phyloP scores from a whole-genome alignment of 2,329 filamentous ascomycete genomes.

The Acrodontium crateriforme region DNA sequence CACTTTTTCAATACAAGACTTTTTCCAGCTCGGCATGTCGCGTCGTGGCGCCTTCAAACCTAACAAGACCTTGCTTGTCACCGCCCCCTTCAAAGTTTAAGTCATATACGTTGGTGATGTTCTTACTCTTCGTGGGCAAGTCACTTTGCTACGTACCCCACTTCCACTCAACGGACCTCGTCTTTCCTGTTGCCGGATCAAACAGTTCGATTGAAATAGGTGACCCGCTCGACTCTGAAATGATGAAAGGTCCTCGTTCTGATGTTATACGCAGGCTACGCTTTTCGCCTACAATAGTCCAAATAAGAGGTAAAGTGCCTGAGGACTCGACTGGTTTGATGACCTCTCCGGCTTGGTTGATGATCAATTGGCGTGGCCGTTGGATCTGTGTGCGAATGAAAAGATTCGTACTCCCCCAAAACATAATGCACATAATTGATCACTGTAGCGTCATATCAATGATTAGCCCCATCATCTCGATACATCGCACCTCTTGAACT shows the following conservation, averaged over 20 bases:
- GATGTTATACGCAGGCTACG: conserved; percentile 11
- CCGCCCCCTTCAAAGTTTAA: conserved; percentile 17
- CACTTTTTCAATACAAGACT: no score
- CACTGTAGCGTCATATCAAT: conserved; percentile 4
- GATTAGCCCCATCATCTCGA: conserved; percentile 1
- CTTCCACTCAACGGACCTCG: conserved; percentile 24
- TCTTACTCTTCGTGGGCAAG: conserved; percentile 14
- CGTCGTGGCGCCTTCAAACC: no score
- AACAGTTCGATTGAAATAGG: conserved; percentile 17
- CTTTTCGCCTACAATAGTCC: conserved; percentile 14
- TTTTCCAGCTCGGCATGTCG: no score
- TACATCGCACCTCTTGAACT: background rate
- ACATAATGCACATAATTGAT: conserved; percentile 14
- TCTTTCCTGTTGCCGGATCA: conserved; percentile 15
- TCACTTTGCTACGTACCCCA: conserved; percentile 26
- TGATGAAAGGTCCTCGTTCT: conserved; percentile 8
- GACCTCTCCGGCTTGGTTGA: conserved; percentile 3
- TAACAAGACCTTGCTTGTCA: no score
- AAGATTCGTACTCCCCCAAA: conserved; percentile 11
- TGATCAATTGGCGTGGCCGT: conserved; percentile 7
- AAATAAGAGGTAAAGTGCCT: conserved; percentile 11
- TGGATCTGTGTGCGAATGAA: conserved; percentile 12
- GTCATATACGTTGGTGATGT: conserved; percentile 18
- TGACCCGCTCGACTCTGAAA: conserved; percentile 4
- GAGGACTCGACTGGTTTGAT: conserved; percentile 7